Percentiles rank a stretch among this genome's conserved stretches.
phyloP scores from a whole-genome alignment of 106 monocot genomes.

The Phalaenopsis equestris region DNA sequence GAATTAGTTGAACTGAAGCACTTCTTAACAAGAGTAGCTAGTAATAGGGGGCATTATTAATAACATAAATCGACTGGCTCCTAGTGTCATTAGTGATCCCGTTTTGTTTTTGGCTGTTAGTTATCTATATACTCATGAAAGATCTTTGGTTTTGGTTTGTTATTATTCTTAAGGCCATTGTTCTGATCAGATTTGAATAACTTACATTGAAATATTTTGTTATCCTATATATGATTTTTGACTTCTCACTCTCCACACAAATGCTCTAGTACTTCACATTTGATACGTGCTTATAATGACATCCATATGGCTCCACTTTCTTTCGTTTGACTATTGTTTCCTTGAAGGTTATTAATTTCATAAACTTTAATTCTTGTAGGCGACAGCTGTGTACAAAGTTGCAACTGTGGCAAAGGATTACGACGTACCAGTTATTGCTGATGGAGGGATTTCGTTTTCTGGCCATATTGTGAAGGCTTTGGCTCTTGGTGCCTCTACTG shows the following conservation, averaged over 20 bases:
- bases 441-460: constrained; percentile 94
- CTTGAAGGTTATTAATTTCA: background rate
- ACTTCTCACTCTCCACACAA: background rate
- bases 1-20: no score
- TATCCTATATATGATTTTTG: background rate
- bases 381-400: constrained; percentile 91
- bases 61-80: no score
- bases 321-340: background rate
- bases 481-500: constrained; percentile 75
- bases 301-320: background rate
- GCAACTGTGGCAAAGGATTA: constrained; percentile 64
- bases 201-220: background rate
- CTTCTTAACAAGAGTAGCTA: no score
- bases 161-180: background rate
- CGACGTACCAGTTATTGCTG: constrained; percentile 85
- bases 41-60: no score
- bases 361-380: constrained; percentile 32
- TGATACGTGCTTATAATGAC: background rate
- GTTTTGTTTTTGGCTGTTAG: background rate
- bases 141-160: background rate
- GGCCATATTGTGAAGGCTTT: constrained; percentile 97
- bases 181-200: background rate
- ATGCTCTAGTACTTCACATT: background rate
- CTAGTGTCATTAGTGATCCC: background rate
- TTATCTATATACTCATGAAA: background rate